Base-by-base conservation (phyloP, 1,284 basidiomycete genomes). In the Cryptococcus hybrid region DNA sequence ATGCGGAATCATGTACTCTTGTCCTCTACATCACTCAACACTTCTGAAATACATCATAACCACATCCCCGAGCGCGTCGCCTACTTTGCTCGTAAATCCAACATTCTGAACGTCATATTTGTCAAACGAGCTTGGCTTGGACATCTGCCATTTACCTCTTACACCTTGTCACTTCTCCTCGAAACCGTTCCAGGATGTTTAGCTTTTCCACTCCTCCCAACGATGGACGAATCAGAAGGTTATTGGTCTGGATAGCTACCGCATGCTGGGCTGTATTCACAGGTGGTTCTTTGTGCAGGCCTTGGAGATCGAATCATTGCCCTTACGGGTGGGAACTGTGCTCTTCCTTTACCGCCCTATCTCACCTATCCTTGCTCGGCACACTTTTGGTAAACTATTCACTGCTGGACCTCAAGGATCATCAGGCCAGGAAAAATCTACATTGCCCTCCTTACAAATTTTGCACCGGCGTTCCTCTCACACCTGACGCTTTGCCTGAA, bases 71-170 rank as follows among this genome's bases (percentile, higher is more conserved):
- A 57, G 36, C 63, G 70, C 13, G 45, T 60, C 1, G 61, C 89
- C 66, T 88, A 88, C 76, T 92, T 92, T 70, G 91, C 92, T 5
- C 84, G 83, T 63, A 92, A 95, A 75, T 78, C 82, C 58, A 97
- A 96, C 73, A 58, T 84, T 3, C 81, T 97, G 71, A 98, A 98
- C 70, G 83, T 85, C 57, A 79, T 85, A 66, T 94, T 96, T 78
- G 91, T 95, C 70, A 98, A 98, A 80, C 82, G 84, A 52, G 86
- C 88, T 7, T 97, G 95, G 88, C 81, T 0, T 97, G 94, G 93
- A 94, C 91, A 0, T 83, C 89, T 1, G 81, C 79, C 15, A 79
- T 84, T 0, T 91, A 89, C 73, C 68, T 88, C 55, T 46, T 67
- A 3, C 75, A 78, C 52, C 66, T 75, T n/a, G 47, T 67, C 48